Evolutionary conservation across 2,329 filamentous ascomycete species (phyloP), one percentile per base, ranked within the genome.

Genomic region (Gyromitra esculenta): DNA sequence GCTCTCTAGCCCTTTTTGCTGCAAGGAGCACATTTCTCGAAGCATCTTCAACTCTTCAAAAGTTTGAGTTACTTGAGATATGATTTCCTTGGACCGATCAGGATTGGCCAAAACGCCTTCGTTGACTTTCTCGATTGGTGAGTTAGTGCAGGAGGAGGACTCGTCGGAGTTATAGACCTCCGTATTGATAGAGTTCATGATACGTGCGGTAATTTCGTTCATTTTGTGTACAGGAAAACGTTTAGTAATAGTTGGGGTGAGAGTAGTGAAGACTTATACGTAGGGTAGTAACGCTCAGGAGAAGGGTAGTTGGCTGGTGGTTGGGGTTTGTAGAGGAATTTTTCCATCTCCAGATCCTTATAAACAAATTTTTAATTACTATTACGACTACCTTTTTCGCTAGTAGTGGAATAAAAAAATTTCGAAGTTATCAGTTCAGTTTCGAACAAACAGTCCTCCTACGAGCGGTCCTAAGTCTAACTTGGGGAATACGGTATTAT

Each of bases 1-100:
- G 8, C 21, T 18, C 48, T 56, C 41, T 37, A 67, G 48, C 6
- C 41, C 18, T 21, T 43, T 35, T 13, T 43, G 11, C 41, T 67
- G 64, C 13, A 39, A 43, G 18, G 6, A 54, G 56, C 48, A 43
- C 15, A 56, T 13, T 13, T 9, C 50, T 11, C 21, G 25, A 25
- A 67, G 64, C 35, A 25, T 43, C 6, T 43, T 56, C 37, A 67
- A 31, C 64, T 56, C 64, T 31, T 25, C 18, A 11, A 50, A 56
- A 13, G 21, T 21, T 21, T n/a, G 21, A 31, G n/a, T 43, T 37
- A 67, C 48, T 21, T 56, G 52, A 31, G 54, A 9, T 8, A n/a
- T 31, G 52, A n/a, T 25, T 52, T 52, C 35, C 18, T 5, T 6
- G 11, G 18, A 11, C 63, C 52, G 5, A 6, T 11, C 43, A 37